These are phyloP conservation scores for Eucalyptus brandiana DNA, from an alignment of 345 rosid species.

Conservation along the genomic window DNA sequence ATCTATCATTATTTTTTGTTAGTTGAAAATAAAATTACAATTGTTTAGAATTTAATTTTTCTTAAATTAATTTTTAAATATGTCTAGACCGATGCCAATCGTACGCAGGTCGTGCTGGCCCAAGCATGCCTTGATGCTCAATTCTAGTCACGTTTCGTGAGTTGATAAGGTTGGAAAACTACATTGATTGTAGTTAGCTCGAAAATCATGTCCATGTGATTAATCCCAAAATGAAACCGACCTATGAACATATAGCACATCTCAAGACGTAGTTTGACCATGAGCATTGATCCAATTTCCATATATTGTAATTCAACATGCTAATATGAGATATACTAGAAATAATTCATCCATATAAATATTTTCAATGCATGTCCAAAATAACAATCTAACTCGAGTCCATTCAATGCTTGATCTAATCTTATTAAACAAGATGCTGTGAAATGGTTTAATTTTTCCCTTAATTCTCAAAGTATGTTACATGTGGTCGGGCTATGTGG, in stretches of 20 bases:
- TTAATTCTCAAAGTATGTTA: neutral
- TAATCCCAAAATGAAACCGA: neutral
- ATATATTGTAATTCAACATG: neutral
- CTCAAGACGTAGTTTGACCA: neutral
- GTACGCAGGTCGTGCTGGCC: neutral
- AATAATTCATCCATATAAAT: too few species aligned
- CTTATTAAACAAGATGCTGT: too few species aligned
- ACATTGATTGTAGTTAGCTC: neutral
- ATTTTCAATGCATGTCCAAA: neutral
- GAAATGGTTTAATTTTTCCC: neutral
- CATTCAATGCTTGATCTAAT: neutral
- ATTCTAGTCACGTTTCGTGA: neutral
- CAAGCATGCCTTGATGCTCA: neutral
- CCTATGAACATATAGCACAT: neutral
- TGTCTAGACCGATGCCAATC: neutral
- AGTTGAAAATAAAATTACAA: too few species aligned
- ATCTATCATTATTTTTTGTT: too few species aligned
- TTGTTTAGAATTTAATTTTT: too few species aligned
- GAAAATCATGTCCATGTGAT: neutral
- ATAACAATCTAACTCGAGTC: neutral
- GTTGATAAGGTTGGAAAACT: neutral
- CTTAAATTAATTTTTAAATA: too few species aligned
- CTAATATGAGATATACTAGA: too few species aligned
- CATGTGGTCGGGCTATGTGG: neutral
- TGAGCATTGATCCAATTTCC: neutral